Evolutionary conservation across 345 rosid species (phyloP).

Genomic region (Orychophragmus violaceus): DNA sequence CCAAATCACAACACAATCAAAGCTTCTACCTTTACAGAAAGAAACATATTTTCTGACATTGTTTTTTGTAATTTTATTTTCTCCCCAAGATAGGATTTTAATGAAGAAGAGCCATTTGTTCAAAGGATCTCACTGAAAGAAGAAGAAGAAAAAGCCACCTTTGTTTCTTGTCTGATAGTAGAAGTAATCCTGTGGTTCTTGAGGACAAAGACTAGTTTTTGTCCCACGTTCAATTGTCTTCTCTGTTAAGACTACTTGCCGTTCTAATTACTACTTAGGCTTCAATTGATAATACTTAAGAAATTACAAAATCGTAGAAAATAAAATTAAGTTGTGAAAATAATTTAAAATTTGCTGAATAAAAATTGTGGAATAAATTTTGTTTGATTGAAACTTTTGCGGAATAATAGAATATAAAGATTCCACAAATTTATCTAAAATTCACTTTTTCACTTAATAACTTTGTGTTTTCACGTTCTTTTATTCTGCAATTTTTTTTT

Average conservation of each 20-base stretch:
- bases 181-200: neutral
- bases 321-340: too few relatives aligned
- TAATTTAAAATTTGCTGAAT: too few relatives aligned
- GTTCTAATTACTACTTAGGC: too few relatives aligned
- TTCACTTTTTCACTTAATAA: too few relatives aligned
- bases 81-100: neutral
- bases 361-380: too few relatives aligned
- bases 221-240: neutral
- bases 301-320: too few relatives aligned
- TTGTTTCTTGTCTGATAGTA: neutral
- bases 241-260: neutral
- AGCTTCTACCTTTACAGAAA: neutral
- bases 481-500: too few relatives aligned
- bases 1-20: neutral
- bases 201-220: neutral
- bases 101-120: conserved; percentile 17
- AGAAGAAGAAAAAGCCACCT: neutral
- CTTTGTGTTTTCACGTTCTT: too few relatives aligned
- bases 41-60: neutral
- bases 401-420: too few relatives aligned
- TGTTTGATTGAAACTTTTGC: too few relatives aligned
- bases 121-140: neutral
- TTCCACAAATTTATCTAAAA: too few relatives aligned
- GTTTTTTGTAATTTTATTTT: neutral
- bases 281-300: too few relatives aligned